Evolutionary conservation across 768 basidiomycete genomes (phyloP).

Genomic region (Tylopilus intermedius): DNA sequence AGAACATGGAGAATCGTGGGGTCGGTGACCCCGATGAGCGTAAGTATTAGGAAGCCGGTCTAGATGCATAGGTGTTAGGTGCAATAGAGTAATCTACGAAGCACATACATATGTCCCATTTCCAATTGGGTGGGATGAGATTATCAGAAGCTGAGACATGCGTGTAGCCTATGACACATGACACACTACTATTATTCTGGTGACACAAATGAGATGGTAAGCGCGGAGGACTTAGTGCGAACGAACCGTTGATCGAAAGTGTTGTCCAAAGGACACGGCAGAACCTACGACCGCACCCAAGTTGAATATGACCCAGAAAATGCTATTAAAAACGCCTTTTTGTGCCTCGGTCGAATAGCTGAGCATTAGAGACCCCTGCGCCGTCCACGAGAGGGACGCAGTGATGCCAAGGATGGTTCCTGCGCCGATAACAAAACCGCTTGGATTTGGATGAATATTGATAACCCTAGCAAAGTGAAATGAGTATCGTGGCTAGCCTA

Average conservation of each 20-base stretch:
- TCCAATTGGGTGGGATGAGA: slow-evolving; percentile 37
- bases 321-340: slow-evolving; percentile 67
- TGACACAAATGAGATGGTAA: too few relatives aligned
- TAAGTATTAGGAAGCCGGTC: not conserved
- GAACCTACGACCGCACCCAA: slow-evolving; percentile 64
- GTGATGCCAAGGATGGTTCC: slow-evolving; percentile 70
- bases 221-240: too few relatives aligned
- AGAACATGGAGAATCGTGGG: too few relatives aligned
- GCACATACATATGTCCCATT: slow-evolving; percentile 49
- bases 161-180: not conserved
- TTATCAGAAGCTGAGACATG: not conserved
- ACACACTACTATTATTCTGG: not conserved
- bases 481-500: not conserved
- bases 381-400: slow-evolving; percentile 68
- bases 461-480: slow-evolving; percentile 41
- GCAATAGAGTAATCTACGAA: not conserved
- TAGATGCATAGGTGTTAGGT: not conserved
- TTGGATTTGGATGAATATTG: slow-evolving; percentile 60
- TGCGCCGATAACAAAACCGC: slow-evolving; percentile 60
- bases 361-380: slow-evolving; percentile 74
- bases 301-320: slow-evolving; percentile 81
- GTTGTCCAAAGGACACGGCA: slow-evolving; percentile 58
- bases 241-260: slow-evolving; percentile 32
- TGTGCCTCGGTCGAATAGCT: slow-evolving; percentile 73
- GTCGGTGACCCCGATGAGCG: too few relatives aligned